These are phyloP conservation scores for Trichoderma atrobrunneum DNA, from an alignment of 2,329 filamentous ascomycete species.

Conservation along the genomic window DNA sequence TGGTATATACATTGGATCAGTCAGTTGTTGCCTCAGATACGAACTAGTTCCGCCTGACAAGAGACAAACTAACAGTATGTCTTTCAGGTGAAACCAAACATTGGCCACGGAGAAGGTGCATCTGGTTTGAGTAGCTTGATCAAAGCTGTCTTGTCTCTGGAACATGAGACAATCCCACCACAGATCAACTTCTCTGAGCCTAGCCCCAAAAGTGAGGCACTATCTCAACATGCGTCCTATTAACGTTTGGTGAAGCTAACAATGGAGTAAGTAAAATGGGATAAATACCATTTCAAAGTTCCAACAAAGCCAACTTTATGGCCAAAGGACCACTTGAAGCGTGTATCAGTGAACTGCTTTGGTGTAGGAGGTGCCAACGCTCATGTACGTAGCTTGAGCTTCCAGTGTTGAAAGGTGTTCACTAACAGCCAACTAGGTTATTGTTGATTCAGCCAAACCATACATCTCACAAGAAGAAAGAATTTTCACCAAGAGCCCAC, in stretches of 20 bases:
- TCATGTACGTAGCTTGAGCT: conserved; percentile 25
- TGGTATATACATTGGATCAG: conserved; percentile 30
- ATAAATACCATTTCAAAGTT: conserved; percentile 29
- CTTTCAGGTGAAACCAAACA: conserved; percentile 35
- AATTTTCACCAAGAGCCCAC: not conserved
- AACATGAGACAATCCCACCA: conserved; percentile 39
- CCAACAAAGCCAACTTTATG: conserved; percentile 32
- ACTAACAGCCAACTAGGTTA: not conserved
- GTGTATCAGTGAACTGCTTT: conserved; percentile 35
- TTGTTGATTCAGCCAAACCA: not conserved
- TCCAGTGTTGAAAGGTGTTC: not conserved
- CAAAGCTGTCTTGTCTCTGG: conserved; percentile 42
- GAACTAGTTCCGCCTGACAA: conserved; percentile 24
- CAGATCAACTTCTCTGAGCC: conserved; percentile 37
- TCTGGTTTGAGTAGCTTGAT: conserved; percentile 43
- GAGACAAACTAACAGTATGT: not conserved
- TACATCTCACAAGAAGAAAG: not conserved
- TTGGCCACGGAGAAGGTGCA: conserved; percentile 46
- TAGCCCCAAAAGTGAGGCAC: conserved; percentile 36
- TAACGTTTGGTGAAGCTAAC: not conserved
- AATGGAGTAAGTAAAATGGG: not conserved
- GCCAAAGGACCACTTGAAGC: conserved; percentile 32
- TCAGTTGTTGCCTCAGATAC: conserved; percentile 19
- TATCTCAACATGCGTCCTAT: conserved; percentile 15
- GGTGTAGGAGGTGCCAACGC: conserved; percentile 38